Percentiles rank a stretch among this genome's conserved stretches.
Conservation (phyloP, 495 filamentous ascomycete species). For the Penicillium coffeae region DNA sequence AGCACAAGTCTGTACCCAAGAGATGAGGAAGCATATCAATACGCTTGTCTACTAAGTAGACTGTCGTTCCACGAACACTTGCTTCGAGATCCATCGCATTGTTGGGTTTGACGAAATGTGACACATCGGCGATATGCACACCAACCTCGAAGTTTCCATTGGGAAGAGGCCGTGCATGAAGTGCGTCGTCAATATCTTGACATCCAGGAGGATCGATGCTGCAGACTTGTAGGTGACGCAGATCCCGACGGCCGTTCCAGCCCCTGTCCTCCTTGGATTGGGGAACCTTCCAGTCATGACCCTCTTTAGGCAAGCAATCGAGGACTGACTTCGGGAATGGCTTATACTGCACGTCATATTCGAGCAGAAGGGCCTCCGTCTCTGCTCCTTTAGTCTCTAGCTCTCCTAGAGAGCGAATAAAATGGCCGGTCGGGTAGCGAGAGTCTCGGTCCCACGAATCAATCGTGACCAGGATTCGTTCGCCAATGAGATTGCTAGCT, state of each 20-base stretch:
- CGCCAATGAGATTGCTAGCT: slow-evolving; percentile 79
- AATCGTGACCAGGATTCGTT: slow-evolving; percentile 91
- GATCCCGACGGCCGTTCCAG: slow-evolving; percentile 79
- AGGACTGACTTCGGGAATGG: slow-evolving; percentile 94
- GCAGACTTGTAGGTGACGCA: slow-evolving; percentile 83
- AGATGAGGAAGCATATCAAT: slow-evolving; percentile 98
- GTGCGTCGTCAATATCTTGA: slow-evolving; percentile 96
- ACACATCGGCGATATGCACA: slow-evolving; percentile 98
- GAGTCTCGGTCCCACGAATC: slow-evolving; percentile 94
- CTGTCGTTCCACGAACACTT: slow-evolving; percentile 87
- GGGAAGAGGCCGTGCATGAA: slow-evolving; percentile 77
- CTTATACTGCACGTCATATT: slow-evolving; percentile 96
- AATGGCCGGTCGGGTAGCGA: slow-evolving; percentile 87
- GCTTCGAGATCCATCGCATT: slow-evolving; percentile 97
- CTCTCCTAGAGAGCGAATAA: slow-evolving; percentile 88
- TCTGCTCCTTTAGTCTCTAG: slow-evolving; percentile 93
- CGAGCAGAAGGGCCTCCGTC: slow-evolving; percentile 88
- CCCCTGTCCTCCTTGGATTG: slow-evolving; percentile 68
- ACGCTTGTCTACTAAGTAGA: slow-evolving; percentile 97
- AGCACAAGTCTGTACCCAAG: slow-evolving; percentile 93
- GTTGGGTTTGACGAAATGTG: slow-evolving; percentile 94
- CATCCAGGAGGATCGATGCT: slow-evolving; percentile 96
- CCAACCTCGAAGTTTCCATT: slow-evolving; percentile 97
- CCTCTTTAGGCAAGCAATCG: slow-evolving; percentile 86
- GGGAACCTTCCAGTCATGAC: slow-evolving; percentile 92